Conservation (phyloP, 73 alveolate species). For the Tetrahymena malaccensis region DNA sequence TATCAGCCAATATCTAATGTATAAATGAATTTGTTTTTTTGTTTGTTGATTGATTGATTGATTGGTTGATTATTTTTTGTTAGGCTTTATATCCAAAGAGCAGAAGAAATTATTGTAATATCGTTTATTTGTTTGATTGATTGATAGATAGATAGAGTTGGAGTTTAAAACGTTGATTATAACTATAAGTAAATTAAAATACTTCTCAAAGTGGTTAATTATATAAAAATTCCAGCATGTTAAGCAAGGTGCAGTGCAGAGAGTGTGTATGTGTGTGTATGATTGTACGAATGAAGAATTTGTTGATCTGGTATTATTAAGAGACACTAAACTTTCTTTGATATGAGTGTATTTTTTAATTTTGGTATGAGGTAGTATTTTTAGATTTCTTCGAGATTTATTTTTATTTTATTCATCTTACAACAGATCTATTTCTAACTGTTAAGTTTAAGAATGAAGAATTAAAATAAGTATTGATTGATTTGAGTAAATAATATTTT, state of each 20-base stretch:
- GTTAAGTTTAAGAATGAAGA: background rate
- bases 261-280: too few relatives aligned
- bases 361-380: background rate
- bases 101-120: background rate
- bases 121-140: too few relatives aligned
- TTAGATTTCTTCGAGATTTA: background rate
- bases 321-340: background rate
- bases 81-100: too few relatives aligned
- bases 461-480: background rate
- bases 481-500: background rate
- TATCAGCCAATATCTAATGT: background rate
- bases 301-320: background rate
- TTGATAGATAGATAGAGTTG: background rate
- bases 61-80: too few relatives aligned
- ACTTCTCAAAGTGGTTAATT: background rate
- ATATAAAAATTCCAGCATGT: background rate
- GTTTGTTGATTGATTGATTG: too few relatives aligned
- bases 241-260: background rate
- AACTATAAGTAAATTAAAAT: background rate
- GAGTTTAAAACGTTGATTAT: background rate
- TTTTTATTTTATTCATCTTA: background rate
- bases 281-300: background rate
- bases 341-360: background rate
- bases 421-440: background rate
- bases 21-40: background rate